Evolutionary conservation across 306 rosid genomes (phyloP).

Genomic region (Begonia masoniana): DNA sequence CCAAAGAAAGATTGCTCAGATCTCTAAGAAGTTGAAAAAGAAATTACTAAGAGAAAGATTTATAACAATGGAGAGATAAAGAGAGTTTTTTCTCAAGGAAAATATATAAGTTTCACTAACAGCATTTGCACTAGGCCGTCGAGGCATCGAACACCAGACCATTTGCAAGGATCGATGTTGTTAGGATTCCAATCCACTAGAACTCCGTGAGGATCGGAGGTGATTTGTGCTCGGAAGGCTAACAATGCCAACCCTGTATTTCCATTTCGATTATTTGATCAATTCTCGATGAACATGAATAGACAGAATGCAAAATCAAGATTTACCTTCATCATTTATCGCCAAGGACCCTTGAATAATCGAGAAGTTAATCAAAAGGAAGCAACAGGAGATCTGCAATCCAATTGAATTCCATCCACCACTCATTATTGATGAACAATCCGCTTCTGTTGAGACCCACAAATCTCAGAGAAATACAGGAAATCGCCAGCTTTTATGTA

Average conservation of each 20-base stretch:
- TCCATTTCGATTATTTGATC: slow-evolving; percentile 11
- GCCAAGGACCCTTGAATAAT: slow-evolving; percentile 36
- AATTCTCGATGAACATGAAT: neutral
- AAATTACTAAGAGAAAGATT: slow-evolving; percentile 1
- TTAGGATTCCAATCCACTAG: slow-evolving; percentile 60
- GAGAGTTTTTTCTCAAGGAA: neutral
- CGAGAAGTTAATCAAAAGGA: slow-evolving; percentile 33
- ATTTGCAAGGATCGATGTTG: slow-evolving; percentile 53
- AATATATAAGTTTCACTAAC: slow-evolving; percentile 26
- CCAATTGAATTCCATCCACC: slow-evolving; percentile 41
- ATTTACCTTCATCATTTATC: slow-evolving; percentile 66
- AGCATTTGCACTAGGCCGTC: slow-evolving; percentile 47
- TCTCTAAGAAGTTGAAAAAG: slow-evolving; percentile 34
- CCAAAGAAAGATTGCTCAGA: slow-evolving; percentile 47
- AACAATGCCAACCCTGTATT: slow-evolving; percentile 50
- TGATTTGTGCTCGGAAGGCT: slow-evolving; percentile 41
- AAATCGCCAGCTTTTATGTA: slow-evolving; percentile 38
- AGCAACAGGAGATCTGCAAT: slow-evolving; percentile 36
- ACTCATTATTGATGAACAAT: slow-evolving; percentile 58
- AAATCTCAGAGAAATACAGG: slow-evolving; percentile 24
- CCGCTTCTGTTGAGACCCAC: slow-evolving; percentile 25
- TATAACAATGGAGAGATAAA: neutral
- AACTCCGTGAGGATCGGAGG: slow-evolving; percentile 45
- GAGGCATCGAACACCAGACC: slow-evolving; percentile 64
- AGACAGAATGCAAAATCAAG: neutral